These are phyloP conservation scores for Cladosporium sp. DNA, from an alignment of 2,329 filamentous ascomycete genomes.

Conservation along the genomic window DNA sequence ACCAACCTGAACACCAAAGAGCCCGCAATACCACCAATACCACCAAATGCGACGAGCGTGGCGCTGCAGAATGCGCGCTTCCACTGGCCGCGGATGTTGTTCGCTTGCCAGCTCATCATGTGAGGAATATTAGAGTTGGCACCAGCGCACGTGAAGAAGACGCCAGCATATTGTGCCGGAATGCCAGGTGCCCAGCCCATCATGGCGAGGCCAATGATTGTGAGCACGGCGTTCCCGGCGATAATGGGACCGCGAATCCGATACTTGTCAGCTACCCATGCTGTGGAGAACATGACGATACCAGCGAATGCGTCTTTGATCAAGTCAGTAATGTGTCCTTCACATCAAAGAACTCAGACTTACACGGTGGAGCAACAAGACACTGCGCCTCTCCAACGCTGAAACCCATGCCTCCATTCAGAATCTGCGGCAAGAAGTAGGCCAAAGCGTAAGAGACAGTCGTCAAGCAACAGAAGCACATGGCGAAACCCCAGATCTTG, in stretches of 20 bases:
- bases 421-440: constrained; percentile 75
- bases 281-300: constrained; percentile 26
- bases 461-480: constrained; percentile 60
- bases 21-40: constrained; percentile 71
- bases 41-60: constrained; percentile 71
- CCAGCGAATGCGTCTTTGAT: constrained; percentile 51
- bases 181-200: constrained; percentile 22
- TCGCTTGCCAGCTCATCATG: constrained; percentile 73
- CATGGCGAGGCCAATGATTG: constrained; percentile 24
- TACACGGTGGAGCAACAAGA: constrained; percentile 60
- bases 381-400: constrained; percentile 61
- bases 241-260: constrained; percentile 20
- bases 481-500: constrained; percentile 52
- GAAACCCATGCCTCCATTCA: constrained; percentile 55
- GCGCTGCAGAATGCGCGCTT: constrained; percentile 76
- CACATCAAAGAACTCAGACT: constrained; percentile 40
- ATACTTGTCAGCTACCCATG: constrained; percentile 20
- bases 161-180: constrained; percentile 60
- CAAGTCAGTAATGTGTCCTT: constrained; percentile 45
- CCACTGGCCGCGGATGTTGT: constrained; percentile 84
- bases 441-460: constrained; percentile 68
- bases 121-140: constrained; percentile 73
- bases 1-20: constrained; percentile 66
- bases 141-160: constrained; percentile 72
- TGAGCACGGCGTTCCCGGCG: constrained; percentile 21